Evolutionary conservation across 805 yeast genomes (phyloP), one percentile per base, ranked within the genome.

Genomic region (Metschnikowia cubensis): DNA sequence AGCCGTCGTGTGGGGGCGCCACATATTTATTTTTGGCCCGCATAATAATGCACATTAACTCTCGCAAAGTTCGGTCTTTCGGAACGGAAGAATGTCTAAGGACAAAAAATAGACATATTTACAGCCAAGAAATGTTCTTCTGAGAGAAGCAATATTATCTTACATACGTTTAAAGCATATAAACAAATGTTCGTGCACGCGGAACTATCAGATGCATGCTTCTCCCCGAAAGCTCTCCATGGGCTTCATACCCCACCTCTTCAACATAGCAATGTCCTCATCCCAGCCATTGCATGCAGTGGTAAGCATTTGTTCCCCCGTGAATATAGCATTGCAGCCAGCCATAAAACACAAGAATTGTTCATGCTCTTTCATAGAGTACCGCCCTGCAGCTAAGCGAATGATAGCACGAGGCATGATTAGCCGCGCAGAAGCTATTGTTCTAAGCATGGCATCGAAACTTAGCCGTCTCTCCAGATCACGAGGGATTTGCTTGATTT

Each of bases 221-320:
- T 21, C 8, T 36, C 15, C 18, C 36, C 41, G 46, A 51, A 76
- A 77, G 52, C 79, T 71, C 59, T 75, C 68, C 83, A 80, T 78
- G 42, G 84, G 84, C 55, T 65, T 67, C 58, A 83, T 57, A 0
- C 94, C 94, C 91, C 91, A 87, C 58, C 76, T 81, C 6, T 67
- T 62, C 31, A 87, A 68, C 89, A 87, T 80, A 7, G 66, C 76
- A 50, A 76, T 84, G 62, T 87, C 94, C 59, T 85, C 91, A 42
- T 86, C 89, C 91, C 92, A 87, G 6, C 89, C 90, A 57, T 81
- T 84, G 63, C 92, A 86, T 82, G 83, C 81, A 3, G 94, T 87
- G 2, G 94, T 87, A 50, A 87, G 69, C 92, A 87, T 87, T 56
- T 77, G 80, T 64, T 86, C 84, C 35, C 94, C 94, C 0, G 91